Base-by-base conservation (phyloP, 129 eudicot species). In the Arctium lappa region DNA sequence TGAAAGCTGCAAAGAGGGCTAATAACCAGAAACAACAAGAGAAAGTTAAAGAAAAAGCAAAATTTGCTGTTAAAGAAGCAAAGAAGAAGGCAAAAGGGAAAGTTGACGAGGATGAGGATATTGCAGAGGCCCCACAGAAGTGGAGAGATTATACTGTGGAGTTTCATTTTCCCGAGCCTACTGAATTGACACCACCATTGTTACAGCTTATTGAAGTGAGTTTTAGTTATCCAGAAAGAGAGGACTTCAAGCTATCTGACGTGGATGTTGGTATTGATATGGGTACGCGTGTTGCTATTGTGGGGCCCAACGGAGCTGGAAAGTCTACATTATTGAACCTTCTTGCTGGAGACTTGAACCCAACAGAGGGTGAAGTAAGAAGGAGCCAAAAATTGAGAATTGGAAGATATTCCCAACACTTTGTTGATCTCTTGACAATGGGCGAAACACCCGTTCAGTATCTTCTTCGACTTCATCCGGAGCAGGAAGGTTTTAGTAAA, bases 261-360 rank as follows among this genome's bases (percentile, higher is more conserved):
- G 98, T 93, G 10, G 98, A 93, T 82, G 94, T 93, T 40, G 97
- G 98, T 40, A 93, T 93, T 75, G 97, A 93, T 82, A 93, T 93
- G 97, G 97, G 96, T 2, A 93, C 97, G 38, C 95, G 97, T 18
- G 97, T 91, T 46, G 97, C 97, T 56, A 76, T 76, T 15, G 93
- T 93, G 29, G 97, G 97, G 74, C 97, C 97, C n/a, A 93, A 93
- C 62, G 97, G 97, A 13, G 97, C 97, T 11, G 95, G 97, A 9
- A 93, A 93, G 69, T 92, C 97, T 1, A 92, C 97, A 31, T 83
- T 92, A 70, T 92, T 92, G 29, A 92, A 92, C 76, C 94, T 91
- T 83, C 88, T 93, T 62, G 96, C 94, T 11, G 96, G 96, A 8
- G 97, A 93, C 73, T 83, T 93, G 86, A 81, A 32, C 18, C 95